Evolutionary conservation across 805 yeast genomes (phyloP), one percentile per base, ranked within the genome.

Genomic region (Schizosaccharomyces lindneri): DNA sequence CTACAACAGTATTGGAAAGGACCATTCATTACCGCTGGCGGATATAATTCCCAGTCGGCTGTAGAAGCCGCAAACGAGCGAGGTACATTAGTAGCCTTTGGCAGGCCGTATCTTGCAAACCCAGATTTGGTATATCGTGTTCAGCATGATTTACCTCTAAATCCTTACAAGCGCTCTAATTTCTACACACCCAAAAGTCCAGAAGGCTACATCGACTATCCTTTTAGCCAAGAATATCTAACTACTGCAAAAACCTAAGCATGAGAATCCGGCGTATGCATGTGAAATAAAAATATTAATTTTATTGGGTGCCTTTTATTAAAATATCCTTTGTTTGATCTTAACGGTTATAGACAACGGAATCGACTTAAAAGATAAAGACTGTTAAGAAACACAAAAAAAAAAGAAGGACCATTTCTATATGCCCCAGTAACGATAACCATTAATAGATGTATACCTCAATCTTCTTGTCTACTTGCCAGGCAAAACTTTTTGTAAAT

Each of bases 81-180:
- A 19, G 51, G 27, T 7, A 24, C 27, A 46, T 17, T 46, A 51
- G 65, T 75, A 43, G 79, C 74, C 1, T 68, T 73, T 63, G 82
- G 82, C 39, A 74, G 83, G 64, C 71, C 69, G 62, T 79, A 74
- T 68, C 74, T 78, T 60, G 69, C 81, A 39, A 81, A 80, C 70
- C 83, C 84, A 1, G 84, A 81, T 66, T 67, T 81, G 43, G 76
- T 74, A 21, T 66, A 70, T n/a, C 71, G 81, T 63, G 62, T 80
- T 51, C 69, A 72, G 63, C 68, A 76, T 39, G 75, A 75, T 36
- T 61, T 68, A 46, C 73, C 74, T 55, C 68, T 79, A 63, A 73
- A 71, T 63, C 64, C 69, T 41, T 81, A 79, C 66, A 73, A 79
- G 67, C 73, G 82, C 67, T 63, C 65, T 19, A 74, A 78, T 9